Base-by-base conservation (phyloP, 495 filamentous ascomycete species). In the Neurospora tetraspora region DNA sequence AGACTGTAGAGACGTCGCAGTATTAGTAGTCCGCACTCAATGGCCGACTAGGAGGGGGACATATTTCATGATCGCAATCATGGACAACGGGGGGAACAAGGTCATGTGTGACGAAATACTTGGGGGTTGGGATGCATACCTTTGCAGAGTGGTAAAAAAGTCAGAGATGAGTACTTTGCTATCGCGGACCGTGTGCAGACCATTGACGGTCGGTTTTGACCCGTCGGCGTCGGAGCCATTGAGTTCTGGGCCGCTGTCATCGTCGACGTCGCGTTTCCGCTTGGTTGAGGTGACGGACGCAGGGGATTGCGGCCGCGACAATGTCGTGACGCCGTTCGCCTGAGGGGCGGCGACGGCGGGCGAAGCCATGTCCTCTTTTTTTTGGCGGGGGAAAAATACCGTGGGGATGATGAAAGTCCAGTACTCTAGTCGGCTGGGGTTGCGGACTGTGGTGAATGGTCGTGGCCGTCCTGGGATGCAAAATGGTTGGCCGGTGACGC, bases 231-330 rank as follows among this genome's bases (percentile, higher is more conserved):
- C 69, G 72, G 65, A 43, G 75, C 71, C 73, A 77, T 81, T 79
- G 73, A 74, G 16, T 18, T 73, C 73, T 53, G 75, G 47, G n/a
- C 78, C 77, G 71, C 77, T 76, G 71, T 83, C 82, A 71, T 84
- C 82, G 75, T 73, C 81, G 11, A 82, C 73, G 76, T 86, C 87
- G 83, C 86, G 87, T 80, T 88, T 88, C 76, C 87, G 84, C 82
- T 88, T 88, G 78, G 81, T 81, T 65, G 85, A 83, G 71, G 79
- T 79, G 77, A 79, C 72, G 23, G 79, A 82, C 40, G 79, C 77
- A 37, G 84, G 82, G 75, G 83, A 82, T 71, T 78, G 77, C 70
- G 80, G 75, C 77, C 80, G 79, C 77, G 80, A 79, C 74, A 74
- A 71, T 75, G 77, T 74, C 70, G 82, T 72, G 74, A 81, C 76